Percentiles rank a stretch among this genome's conserved stretches.
These are phyloP conservation scores for Trichosphaerium sp. DNA, from an alignment of 78 protist species.

Conservation along the genomic window DNA sequence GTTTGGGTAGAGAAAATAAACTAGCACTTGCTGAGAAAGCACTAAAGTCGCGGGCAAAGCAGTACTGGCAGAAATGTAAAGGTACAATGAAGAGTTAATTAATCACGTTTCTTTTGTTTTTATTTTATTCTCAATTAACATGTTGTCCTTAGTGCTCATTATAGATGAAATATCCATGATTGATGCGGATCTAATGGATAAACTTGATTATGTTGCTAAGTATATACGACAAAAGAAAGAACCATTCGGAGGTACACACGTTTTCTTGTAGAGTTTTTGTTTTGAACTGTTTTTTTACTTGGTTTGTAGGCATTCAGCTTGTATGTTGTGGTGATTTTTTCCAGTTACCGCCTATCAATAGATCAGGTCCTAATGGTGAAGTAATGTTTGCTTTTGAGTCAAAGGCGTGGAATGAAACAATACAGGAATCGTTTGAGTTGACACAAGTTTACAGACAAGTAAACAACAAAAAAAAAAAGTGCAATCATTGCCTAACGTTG, in stretches of 20 bases:
- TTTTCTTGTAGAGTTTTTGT: background rate
- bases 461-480: background rate
- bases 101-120: slow-evolving; percentile 7
- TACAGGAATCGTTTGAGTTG: background rate
- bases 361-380: too few species aligned
- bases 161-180: slow-evolving; percentile 51
- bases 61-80: background rate
- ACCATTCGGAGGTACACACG: slow-evolving; percentile 21
- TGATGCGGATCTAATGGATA: slow-evolving; percentile 51
- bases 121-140: slow-evolving; percentile 15
- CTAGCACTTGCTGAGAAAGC: slow-evolving; percentile 9
- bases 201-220: slow-evolving; percentile 27
- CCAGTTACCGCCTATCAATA: slow-evolving; percentile 82
- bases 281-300: background rate
- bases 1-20: slow-evolving; percentile 20
- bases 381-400: background rate
- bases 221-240: slow-evolving; percentile 10
- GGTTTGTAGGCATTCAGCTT: slow-evolving; percentile 77
- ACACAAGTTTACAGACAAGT: background rate
- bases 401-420: background rate
- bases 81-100: background rate
- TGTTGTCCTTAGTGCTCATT: slow-evolving; percentile 16
- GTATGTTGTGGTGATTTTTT: slow-evolving; percentile 69
- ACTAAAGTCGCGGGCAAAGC: background rate
- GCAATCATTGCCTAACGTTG: background rate